phyloP scores from a whole-genome alignment of 225 moss, liverwort and hornwort genomes.

The Rhytidiadelphus loreus region DNA sequence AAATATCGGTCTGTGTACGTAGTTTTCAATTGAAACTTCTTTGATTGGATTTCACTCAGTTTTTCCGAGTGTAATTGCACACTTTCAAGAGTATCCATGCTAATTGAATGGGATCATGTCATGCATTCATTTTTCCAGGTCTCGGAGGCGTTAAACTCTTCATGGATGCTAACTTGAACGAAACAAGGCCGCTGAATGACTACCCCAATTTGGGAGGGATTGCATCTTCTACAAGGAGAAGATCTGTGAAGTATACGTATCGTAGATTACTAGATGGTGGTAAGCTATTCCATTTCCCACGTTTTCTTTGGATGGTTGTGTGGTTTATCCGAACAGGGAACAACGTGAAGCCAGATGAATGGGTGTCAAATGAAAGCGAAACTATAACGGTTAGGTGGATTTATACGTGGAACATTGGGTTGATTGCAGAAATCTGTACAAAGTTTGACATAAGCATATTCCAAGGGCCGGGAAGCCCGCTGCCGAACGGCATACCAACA shows the following conservation, averaged over 20 bases:
- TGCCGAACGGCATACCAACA: slow-evolving; percentile 69
- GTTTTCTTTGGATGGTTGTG: slow-evolving; percentile 8
- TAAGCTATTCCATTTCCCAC: slow-evolving; percentile 4
- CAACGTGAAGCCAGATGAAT: slow-evolving; percentile 37
- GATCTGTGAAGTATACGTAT: slow-evolving; percentile 31
- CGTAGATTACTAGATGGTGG: slow-evolving; percentile 46
- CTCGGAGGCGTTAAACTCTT: background rate
- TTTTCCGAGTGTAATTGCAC: background rate
- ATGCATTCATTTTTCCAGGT: background rate
- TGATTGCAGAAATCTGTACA: slow-evolving; percentile 71
- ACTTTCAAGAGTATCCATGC: background rate
- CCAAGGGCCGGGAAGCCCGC: slow-evolving; percentile 63
- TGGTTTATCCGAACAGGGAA: slow-evolving; percentile 38
- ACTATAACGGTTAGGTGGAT: slow-evolving; percentile 35
- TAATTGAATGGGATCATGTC: background rate
- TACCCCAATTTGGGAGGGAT: background rate
- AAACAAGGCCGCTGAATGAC: background rate
- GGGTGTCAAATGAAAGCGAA: slow-evolving; percentile 25
- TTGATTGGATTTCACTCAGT: background rate
- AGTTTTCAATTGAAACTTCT: background rate
- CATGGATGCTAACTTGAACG: background rate
- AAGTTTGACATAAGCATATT: slow-evolving; percentile 74
- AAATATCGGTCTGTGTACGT: background rate
- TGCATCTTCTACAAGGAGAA: slow-evolving; percentile 10
- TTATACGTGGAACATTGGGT: slow-evolving; percentile 53